A percentile compares a stretch with the other conserved stretches of the same genome.
phyloP scores from a whole-genome alignment of 441 rosid genomes.

The Adansonia gregorii region DNA sequence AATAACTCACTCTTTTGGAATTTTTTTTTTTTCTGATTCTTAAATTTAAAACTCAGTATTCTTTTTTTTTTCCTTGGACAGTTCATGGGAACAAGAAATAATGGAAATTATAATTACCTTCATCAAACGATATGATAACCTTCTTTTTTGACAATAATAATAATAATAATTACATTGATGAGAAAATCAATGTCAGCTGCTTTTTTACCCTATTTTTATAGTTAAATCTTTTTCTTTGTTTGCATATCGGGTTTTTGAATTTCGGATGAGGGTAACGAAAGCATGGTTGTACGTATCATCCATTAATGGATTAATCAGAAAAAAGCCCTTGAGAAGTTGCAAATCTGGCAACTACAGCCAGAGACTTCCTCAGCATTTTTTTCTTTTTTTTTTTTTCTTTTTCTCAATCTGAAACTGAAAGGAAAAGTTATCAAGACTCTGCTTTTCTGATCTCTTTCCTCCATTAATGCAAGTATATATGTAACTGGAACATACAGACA shows the following conservation, averaged over 20 bases:
- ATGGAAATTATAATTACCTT: conserved; percentile 33
- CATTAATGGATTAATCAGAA: conserved; percentile 47
- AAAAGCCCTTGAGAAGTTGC: conserved; percentile 45
- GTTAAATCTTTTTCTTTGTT: neutral
- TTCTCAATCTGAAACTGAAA: conserved; percentile 23
- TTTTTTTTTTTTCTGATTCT: conserved; percentile 15
- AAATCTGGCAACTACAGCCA: conserved; percentile 28
- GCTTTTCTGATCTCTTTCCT: conserved; percentile 25
- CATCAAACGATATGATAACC: conserved; percentile 34
- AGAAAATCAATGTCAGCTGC: conserved; percentile 31
- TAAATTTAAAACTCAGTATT: conserved; percentile 15
- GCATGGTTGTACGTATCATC: conserved; percentile 36
- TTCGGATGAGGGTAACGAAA: conserved; percentile 23
- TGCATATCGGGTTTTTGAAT: conserved; percentile 9
- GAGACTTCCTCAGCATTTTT: conserved; percentile 39
- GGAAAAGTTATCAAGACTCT: conserved; percentile 30
- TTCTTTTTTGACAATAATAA: conserved; percentile 42
- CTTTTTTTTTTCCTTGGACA: conserved; percentile 26
- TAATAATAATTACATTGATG: conserved; percentile 38
- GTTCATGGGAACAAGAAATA: conserved; percentile 38
- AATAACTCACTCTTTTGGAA: conserved; percentile 37
- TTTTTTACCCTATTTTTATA: neutral
- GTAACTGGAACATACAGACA: conserved; percentile 39
- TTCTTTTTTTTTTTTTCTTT: conserved; percentile 19
- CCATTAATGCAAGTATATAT: conserved; percentile 46